Evolutionary conservation across 805 yeast species (phyloP), one percentile per base, ranked within the genome.

Genomic region (Yamadazyma phyllophila): DNA sequence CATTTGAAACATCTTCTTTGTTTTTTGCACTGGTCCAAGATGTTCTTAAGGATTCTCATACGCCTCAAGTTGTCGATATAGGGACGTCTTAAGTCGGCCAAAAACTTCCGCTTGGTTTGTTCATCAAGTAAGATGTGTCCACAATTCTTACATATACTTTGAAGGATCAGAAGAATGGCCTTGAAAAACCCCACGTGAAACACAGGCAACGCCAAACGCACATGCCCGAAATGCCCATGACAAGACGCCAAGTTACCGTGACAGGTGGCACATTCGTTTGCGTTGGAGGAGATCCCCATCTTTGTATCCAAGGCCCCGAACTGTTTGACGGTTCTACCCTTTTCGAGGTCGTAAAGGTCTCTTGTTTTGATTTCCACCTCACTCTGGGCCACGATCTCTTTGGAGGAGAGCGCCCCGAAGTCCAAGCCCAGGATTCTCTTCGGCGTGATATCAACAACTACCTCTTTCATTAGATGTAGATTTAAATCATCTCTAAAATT

Each of bases 141-240:
- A 68, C 99, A 94, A 51, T 77, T 80, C 63, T 94, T 94, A 73
- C 99, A 94, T 50, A 94, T 82, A 44, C 88, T 81, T 65, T 94
- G 99, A 45, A 94, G 68, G 34, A 94, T 90, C 59, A 82, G 85
- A 53, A 94, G 86, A 16, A 89, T 86, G 36, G 91, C 83, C 63
- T 92, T 92, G 76, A 94, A 94, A 65, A 91, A 94, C 14, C 99
- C 99, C 39, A 94, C 94, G 61, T 94, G 99, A 70, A 92, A 94
- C 11, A 91, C 98, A 1, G 99, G 99, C 37, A 94, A 72, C 0
- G 98, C 96, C 43, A 94, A 76, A 58, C 88, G 81, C 52, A 94
- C 80, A 60, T 95, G 97, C 35, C 99, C 99, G 64, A 94, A 94
- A 69, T 94, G 99, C 47, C 99, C 99, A 68, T 92, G 97, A 65